Evolutionary conservation across 768 basidiomycete species (phyloP), one percentile per base, ranked within the genome.

Genomic region (Candolleomyces eurysporus): DNA sequence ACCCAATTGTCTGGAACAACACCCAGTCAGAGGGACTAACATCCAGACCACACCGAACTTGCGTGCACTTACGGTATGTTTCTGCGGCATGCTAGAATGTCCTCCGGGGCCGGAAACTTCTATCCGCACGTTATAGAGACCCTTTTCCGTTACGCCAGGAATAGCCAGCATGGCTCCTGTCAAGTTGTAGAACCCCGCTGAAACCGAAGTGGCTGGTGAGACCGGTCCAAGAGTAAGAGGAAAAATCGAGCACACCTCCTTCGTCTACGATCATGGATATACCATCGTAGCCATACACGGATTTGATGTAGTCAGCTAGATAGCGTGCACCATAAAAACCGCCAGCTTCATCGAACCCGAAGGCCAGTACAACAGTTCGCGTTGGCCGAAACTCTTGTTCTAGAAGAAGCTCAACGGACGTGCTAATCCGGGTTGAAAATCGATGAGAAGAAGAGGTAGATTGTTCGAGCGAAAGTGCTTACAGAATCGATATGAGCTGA

Each of bases 191-290:
- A 73, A 48, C 10, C 66, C 69, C 22, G 42, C 50, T 54, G 42
- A 50, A 21, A 8, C 30, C 22, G 32, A 43, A 17, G 16, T 42
- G 9, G 30, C 13, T 59, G 2, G 17, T 21, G 4, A 43, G 19
- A 14, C 19, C 13, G 36, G 36, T 39, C 58, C 19, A 5, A 14
- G 5, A 14, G 36, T 10, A 36, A 6, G 5, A 2, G 30, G 22
- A 59, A 5, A 2, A 14, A 13, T 45, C 42, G 32, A 21, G 32
- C 71, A 68, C 70, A 11, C 72, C 73, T 16, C 73, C 73, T 56
- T 74, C 73, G 57, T 74, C 73, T 1, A 74, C 69, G 36, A 74
- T 71, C 72, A 74, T 71, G 21, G 64, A 68, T 19, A 74, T 71
- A 3, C 73, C 70, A 52, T 71, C 59, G 48, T 68, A 58, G 0